These are phyloP conservation scores for Xylaria sp. DNA, from an alignment of 2,329 filamentous ascomycete genomes.

Conservation along the genomic window DNA sequence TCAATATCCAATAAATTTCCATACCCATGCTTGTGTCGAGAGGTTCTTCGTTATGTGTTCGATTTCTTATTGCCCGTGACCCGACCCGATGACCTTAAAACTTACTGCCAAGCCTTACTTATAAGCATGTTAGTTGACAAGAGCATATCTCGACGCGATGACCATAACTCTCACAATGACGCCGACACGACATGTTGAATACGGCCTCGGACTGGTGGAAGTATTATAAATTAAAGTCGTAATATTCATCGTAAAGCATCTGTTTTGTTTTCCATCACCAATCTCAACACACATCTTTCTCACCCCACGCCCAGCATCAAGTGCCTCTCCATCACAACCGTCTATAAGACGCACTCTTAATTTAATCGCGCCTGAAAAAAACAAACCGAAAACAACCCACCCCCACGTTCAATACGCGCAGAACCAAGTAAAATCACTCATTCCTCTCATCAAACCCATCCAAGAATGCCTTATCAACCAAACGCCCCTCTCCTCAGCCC, in stretches of 20 bases:
- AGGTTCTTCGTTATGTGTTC: not conserved
- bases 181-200: not conserved
- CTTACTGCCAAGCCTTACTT: slow-evolving; percentile 29
- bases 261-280: not conserved
- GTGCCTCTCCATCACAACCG: too few relatives aligned
- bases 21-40: not conserved
- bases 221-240: slow-evolving; percentile 9
- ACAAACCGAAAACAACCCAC: not conserved
- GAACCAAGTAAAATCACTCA: too few relatives aligned
- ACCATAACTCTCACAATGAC: slow-evolving; percentile 1
- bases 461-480: slow-evolving; percentile 6
- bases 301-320: not conserved
- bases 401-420: not conserved
- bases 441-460: not conserved
- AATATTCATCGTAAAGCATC: not conserved
- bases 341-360: not conserved
- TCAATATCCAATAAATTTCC: not conserved
- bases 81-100: not conserved
- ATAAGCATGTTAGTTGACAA: slow-evolving; percentile 23
- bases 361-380: not conserved
- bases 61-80: not conserved
- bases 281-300: not conserved
- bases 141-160: not conserved
- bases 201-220: not conserved
- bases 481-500: slow-evolving; percentile 9